phyloP scores from a whole-genome alignment of 306 rosid species.

The Geum urbanum region DNA sequence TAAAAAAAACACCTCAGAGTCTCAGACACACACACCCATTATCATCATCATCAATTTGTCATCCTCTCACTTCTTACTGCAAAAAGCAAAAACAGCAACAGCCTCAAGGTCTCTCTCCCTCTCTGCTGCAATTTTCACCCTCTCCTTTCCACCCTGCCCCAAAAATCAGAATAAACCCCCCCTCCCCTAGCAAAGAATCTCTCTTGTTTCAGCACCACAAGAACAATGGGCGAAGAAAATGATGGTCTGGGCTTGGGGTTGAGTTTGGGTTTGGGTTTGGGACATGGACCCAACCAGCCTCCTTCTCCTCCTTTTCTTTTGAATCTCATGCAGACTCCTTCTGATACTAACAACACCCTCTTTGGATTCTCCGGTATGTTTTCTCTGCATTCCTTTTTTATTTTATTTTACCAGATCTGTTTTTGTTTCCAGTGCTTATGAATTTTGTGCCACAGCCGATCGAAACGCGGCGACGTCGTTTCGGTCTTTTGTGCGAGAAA shows the following conservation, averaged over 20 bases:
- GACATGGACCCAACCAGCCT: constrained; percentile 27
- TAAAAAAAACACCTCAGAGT: too few species aligned
- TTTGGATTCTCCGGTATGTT: constrained; percentile 54
- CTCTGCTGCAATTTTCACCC: constrained; percentile 29
- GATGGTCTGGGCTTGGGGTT: constrained; percentile 46
- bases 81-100: constrained; percentile 36
- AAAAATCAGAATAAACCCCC: background rate
- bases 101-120: constrained; percentile 19
- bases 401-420: background rate
- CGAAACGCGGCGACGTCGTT: background rate
- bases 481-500: constrained; percentile 45
- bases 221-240: constrained; percentile 53
- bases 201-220: background rate
- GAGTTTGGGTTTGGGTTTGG: constrained; percentile 55
- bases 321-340: constrained; percentile 45
- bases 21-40: too few species aligned
- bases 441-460: background rate
- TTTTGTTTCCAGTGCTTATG: background rate
- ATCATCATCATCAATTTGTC: background rate
- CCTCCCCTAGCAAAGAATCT: constrained; percentile 11
- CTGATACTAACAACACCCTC: constrained; percentile 32
- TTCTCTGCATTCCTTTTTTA: background rate
- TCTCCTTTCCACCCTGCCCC: constrained; percentile 29
- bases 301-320: background rate
- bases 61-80: constrained; percentile 44